These are phyloP conservation scores for Colletotrichum cereale DNA, from an alignment of 2,329 filamentous ascomycete genomes.

Conservation along the genomic window DNA sequence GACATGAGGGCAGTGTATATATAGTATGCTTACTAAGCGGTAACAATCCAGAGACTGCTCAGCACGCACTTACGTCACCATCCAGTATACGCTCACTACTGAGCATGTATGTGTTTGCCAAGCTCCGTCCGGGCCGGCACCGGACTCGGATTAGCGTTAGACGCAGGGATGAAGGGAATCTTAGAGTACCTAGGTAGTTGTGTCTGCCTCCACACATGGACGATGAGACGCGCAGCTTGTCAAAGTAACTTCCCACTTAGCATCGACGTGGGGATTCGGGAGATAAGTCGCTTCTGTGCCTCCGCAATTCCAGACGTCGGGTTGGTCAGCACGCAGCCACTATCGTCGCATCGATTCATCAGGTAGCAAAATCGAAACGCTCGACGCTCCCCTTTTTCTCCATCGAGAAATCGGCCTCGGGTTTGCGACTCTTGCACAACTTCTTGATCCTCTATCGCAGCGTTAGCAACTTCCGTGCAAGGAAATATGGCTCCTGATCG, in stretches of 20 bases:
- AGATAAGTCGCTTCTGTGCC: no score
- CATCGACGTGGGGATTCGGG: not conserved
- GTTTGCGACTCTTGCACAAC: not conserved
- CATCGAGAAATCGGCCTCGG: not conserved
- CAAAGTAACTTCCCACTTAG: not conserved
- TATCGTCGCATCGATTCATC: not conserved
- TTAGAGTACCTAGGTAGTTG: not conserved
- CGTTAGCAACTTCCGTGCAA: not conserved
- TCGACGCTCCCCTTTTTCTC: not conserved
- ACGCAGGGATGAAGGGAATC: slow-evolving; percentile 3
- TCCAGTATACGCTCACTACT: not conserved
- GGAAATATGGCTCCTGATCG: slow-evolving; percentile 30
- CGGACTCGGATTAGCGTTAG: slow-evolving; percentile 2
- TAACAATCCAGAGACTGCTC: not conserved
- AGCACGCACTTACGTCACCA: slow-evolving; percentile 7
- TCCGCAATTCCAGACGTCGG: not conserved
- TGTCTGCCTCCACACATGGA: not conserved
- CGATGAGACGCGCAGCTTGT: not conserved
- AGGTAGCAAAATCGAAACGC: not conserved
- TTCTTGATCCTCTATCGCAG: not conserved
- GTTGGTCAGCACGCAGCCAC: slow-evolving; percentile 4
- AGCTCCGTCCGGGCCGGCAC: slow-evolving; percentile 4
- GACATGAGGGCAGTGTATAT: no score
- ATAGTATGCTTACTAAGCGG: slow-evolving; percentile 4
- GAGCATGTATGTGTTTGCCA: not conserved